phyloP scores from a whole-genome alignment of 495 filamentous ascomycete genomes.

The Pseudotulostoma volvatum region DNA sequence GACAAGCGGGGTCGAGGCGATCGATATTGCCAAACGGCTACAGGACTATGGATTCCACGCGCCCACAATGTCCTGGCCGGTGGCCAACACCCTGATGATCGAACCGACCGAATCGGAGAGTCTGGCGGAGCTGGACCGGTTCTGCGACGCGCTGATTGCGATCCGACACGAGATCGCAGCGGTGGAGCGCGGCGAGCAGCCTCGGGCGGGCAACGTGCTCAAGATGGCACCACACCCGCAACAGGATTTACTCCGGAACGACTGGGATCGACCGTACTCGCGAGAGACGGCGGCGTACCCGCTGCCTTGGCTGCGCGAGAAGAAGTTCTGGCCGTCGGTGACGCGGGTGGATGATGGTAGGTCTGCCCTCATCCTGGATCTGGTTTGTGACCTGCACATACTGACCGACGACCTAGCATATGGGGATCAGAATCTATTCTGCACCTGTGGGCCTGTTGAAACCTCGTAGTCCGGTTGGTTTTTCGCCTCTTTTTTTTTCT shows the following conservation, averaged over 20 bases:
- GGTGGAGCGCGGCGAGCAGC: conserved; percentile 65
- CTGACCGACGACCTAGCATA: conserved; percentile 42
- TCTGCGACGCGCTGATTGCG: conserved; percentile 79
- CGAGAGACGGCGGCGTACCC: conserved; percentile 83
- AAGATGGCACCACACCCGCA: conserved; percentile 86
- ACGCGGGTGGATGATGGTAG: conserved; percentile 81
- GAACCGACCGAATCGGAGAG: conserved; percentile 94
- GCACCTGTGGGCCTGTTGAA: conserved; percentile 89
- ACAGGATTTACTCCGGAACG: conserved; percentile 50
- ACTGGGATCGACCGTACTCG: conserved; percentile 68
- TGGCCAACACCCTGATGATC: conserved; percentile 94
- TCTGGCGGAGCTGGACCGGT: conserved; percentile 86
- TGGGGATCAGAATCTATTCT: conserved; percentile 88
- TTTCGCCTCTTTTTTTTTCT: no score
- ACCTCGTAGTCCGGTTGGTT: no score
- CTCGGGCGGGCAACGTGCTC: conserved; percentile 71
- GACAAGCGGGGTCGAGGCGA: conserved; percentile 72
- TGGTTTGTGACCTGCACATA: background rate
- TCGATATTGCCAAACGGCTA: conserved; percentile 93
- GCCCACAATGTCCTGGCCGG: conserved; percentile 96
- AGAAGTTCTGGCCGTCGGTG: conserved; percentile 97
- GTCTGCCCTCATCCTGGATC: conserved; percentile 11
- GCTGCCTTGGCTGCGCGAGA: conserved; percentile 68
- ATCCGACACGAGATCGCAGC: conserved; percentile 78
- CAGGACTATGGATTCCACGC: conserved; percentile 99